phyloP scores from a whole-genome alignment of 805 yeast species.

The Pichia nanzhaoensis region DNA sequence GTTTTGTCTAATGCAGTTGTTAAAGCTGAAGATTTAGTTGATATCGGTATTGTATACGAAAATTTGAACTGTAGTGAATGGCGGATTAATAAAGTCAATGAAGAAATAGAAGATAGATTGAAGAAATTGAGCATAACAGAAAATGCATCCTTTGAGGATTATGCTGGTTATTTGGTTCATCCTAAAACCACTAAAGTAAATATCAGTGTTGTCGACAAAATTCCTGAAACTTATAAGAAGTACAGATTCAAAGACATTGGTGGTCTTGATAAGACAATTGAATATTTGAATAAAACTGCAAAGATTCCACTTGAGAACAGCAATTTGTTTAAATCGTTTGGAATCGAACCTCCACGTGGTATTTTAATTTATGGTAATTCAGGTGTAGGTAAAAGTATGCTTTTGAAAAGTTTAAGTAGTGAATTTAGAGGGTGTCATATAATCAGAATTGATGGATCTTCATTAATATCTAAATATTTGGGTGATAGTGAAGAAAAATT shows the following conservation, averaged over 20 bases:
- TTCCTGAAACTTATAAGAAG: conserved; percentile 38
- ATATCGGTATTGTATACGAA: conserved; percentile 56
- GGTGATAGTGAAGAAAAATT: conserved; percentile 91
- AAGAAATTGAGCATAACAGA: conserved; percentile 14
- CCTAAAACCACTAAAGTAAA: conserved; percentile 30
- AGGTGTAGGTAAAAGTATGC: conserved; percentile 93
- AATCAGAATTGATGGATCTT: conserved; percentile 80
- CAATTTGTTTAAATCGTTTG: conserved; percentile 68
- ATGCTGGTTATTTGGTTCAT: conserved; percentile 24
- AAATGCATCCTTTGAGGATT: not conserved
- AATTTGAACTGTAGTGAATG: conserved; percentile 29
- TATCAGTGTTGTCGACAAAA: conserved; percentile 26
- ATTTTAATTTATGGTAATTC: conserved; percentile 94
- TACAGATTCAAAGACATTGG: conserved; percentile 48
- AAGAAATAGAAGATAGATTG: conserved; percentile 26
- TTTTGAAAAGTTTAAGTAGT: conserved; percentile 73
- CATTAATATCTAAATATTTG: conserved; percentile 83
- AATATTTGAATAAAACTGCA: conserved; percentile 54
- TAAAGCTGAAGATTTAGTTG: conserved; percentile 33
- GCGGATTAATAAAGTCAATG: conserved; percentile 11
- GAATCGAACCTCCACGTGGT: conserved; percentile 91
- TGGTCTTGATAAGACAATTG: conserved; percentile 64
- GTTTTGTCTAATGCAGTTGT: conserved; percentile 1
- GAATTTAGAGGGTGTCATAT: conserved; percentile 73
- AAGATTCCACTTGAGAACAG: conserved; percentile 80